A percentile compares a stretch with the other conserved stretches of the same genome.
Conservation (phyloP, 352 stramenopile genomes). For the Phytophthora fragariaefolia region DNA sequence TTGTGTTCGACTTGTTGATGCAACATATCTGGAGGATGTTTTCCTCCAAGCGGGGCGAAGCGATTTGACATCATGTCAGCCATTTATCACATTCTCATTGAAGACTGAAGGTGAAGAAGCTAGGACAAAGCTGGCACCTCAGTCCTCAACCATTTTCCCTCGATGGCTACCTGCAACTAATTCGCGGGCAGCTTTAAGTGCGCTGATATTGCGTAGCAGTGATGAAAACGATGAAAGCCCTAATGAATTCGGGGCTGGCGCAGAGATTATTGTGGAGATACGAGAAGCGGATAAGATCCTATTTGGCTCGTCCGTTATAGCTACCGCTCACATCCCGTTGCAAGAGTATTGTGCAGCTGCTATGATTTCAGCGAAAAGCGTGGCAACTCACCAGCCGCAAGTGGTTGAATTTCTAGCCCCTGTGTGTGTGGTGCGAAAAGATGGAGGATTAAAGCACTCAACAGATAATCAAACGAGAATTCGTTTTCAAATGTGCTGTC, state of each 20-base stretch:
- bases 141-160: slow-evolving; percentile 62
- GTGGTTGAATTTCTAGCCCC: slow-evolving; percentile 62
- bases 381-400: slow-evolving; percentile 26
- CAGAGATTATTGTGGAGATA: slow-evolving; percentile 62
- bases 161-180: slow-evolving; percentile 59
- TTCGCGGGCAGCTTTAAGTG: slow-evolving; percentile 44
- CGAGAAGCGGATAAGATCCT: slow-evolving; percentile 73
- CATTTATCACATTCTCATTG: slow-evolving; percentile 57
- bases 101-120: slow-evolving; percentile 37
- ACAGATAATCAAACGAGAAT: slow-evolving; percentile 41
- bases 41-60: slow-evolving; percentile 54
- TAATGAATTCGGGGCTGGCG: slow-evolving; percentile 24
- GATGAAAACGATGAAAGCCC: slow-evolving; percentile 8
- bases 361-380: slow-evolving; percentile 33
- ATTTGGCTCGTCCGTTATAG: slow-evolving; percentile 75
- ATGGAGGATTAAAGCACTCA: slow-evolving; percentile 18
- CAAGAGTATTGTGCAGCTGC: slow-evolving; percentile 51
- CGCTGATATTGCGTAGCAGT: slow-evolving; percentile 35
- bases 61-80: slow-evolving; percentile 53
- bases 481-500: slow-evolving; percentile 60
- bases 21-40: slow-evolving; percentile 55
- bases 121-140: slow-evolving; percentile 50
- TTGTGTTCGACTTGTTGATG: slow-evolving; percentile 61
- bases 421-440: slow-evolving; percentile 40
- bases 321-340: slow-evolving; percentile 54